A percentile compares a stretch with the other conserved stretches of the same genome.
Conservation (phyloP, 2,329 filamentous ascomycete genomes). For the Cladosporium velox region DNA sequence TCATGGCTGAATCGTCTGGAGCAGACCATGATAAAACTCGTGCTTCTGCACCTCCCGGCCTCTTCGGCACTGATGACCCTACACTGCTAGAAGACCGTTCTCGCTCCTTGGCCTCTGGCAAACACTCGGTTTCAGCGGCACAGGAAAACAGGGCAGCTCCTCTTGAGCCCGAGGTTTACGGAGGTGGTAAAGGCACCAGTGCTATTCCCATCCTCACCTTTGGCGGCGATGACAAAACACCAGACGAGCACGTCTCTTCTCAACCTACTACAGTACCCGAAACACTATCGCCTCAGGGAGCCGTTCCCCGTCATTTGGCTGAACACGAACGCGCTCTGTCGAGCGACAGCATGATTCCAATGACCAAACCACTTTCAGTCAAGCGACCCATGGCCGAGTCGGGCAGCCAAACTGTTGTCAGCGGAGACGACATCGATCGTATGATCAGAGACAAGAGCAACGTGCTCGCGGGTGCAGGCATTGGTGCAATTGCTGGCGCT, state of each 20-base stretch:
- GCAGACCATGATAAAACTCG: constrained; percentile 6
- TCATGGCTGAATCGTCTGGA: neutral
- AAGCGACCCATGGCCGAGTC: constrained; percentile 57
- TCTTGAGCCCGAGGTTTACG: constrained; percentile 24
- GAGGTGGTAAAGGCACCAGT: constrained; percentile 22
- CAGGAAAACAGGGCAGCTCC: neutral
- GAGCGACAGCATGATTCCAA: constrained; percentile 15
- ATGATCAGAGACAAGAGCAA: constrained; percentile 62
- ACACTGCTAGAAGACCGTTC: neutral
- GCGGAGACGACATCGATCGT: constrained; percentile 77
- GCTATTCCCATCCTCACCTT: constrained; percentile 29
- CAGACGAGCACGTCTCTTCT: neutral
- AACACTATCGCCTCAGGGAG: neutral
- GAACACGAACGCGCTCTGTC: constrained; percentile 15
- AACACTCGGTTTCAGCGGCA: neutral
- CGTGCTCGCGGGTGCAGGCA: constrained; percentile 22
- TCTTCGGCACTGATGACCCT: constrained; percentile 5
- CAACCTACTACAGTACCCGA: neutral
- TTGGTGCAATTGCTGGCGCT: constrained; percentile 15
- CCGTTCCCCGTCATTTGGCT: neutral
- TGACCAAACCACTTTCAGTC: constrained; percentile 20
- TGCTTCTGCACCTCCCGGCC: constrained; percentile 21
- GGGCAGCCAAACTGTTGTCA: constrained; percentile 79
- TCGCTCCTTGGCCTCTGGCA: neutral
- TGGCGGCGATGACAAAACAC: constrained; percentile 25